Evolutionary conservation across 2,329 filamentous ascomycete species (phyloP), one percentile per base, ranked within the genome.

Genomic region (Rutstroemia sp.): DNA sequence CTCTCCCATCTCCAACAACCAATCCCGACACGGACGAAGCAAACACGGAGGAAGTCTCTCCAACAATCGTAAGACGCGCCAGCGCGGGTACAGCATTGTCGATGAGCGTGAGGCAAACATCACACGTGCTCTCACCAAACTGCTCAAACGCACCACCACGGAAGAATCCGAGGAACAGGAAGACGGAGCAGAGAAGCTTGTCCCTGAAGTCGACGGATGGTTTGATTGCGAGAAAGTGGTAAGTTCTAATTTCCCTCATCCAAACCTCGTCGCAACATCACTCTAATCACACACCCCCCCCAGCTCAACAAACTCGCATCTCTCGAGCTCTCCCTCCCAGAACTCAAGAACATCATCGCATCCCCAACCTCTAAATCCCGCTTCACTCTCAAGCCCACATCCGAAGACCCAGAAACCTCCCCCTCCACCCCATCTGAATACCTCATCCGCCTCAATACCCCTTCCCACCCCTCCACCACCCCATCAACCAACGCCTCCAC

Each of bases 151-250:
- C 39, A 71, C 70, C 17, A 54, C 65, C 17, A 66, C 72, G 30
- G 62, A 68, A 51, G 62, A 68, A 58, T 68, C 67, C 48, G 66
- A 69, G 21, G 70, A 73, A 50, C 66, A 70, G 48, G 72, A 72
- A 27, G 64, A 68, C 16, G 70, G 72, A 10, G 65, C 72, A n/a
- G 67, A 70, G 51, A 65, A 67, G 47, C 60, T 75, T 21, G 65
- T 72, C 34, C 69, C 69, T 21, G 68, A 73, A 52, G 61, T 67
- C 19, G 71, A 75, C 38, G 73, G 73, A 44, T 76, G 73, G 73
- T 70, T 74, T 27, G 64, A 66, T 45, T 69, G 73, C 38, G 67
- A 69, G 42, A 68, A 73, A 58, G 64, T 75, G 55, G 74, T 76
- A 63, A 60, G 72, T 40, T 2, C 14, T 40, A 40, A 16, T 19